Evolutionary conservation across 1,284 basidiomycete species (phyloP).

Genomic region (Anthracocystis panici-leucophaei): DNA sequence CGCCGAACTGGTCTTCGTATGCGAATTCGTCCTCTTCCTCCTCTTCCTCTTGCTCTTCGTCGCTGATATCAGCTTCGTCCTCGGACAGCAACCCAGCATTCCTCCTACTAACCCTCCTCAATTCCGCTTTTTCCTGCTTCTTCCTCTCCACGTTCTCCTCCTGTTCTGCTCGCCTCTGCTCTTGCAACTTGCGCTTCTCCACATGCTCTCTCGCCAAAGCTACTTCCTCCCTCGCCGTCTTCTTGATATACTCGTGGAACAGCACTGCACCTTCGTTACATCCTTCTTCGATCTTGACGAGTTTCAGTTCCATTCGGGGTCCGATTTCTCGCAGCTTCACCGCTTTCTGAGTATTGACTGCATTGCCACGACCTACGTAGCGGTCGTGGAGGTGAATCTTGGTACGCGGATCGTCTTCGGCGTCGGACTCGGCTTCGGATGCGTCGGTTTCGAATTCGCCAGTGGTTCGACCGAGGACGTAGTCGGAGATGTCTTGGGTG

Average conservation of each 20-base stretch:
- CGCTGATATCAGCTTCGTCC: constrained; percentile 26
- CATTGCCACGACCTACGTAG: constrained; percentile 94
- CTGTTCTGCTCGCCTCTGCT: constrained; percentile 55
- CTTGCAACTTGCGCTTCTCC: constrained; percentile 45
- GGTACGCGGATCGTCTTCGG: constrained; percentile 78
- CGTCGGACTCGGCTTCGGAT: constrained; percentile 77
- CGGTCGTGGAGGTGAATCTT: constrained; percentile 85
- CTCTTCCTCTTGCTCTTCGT: constrained; percentile 20
- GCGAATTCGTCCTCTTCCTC: constrained; percentile 64
- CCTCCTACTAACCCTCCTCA: constrained; percentile 17
- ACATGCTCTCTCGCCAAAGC: constrained; percentile 37
- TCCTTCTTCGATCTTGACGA: constrained; percentile 96
- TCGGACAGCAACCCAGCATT: constrained; percentile 35
- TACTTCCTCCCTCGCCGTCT: constrained; percentile 39
- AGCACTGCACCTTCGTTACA: constrained; percentile 71
- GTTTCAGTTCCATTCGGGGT: constrained; percentile 89
- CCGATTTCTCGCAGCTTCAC: constrained; percentile 93
- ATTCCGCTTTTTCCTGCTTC: constrained; percentile 50
- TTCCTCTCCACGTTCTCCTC: constrained; percentile 62
- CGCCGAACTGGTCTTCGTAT: constrained; percentile 57
- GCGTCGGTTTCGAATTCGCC: constrained; percentile 76
- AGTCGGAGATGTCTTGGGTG: constrained; percentile 95
- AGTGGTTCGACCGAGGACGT: constrained; percentile 81
- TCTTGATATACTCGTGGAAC: constrained; percentile 65
- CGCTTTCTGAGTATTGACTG: constrained; percentile 88